These are phyloP conservation scores for Fusarium drepaniforme DNA, from an alignment of 2,329 filamentous ascomycete genomes.

Conservation along the genomic window DNA sequence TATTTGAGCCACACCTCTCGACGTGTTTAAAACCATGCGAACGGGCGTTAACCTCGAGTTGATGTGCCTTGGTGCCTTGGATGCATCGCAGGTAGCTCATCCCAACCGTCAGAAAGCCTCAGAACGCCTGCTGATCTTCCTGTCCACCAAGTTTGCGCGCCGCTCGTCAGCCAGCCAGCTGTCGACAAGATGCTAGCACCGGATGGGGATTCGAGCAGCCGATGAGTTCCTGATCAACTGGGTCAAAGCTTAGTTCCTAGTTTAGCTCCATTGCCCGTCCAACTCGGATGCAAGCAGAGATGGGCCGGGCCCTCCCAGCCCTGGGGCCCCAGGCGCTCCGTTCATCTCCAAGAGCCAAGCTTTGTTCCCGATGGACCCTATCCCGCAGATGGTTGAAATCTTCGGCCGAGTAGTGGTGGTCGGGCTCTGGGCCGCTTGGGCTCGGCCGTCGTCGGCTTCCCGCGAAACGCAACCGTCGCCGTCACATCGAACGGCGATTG, in stretches of 20 bases:
- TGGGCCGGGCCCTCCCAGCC: constrained; percentile 7
- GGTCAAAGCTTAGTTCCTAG: constrained; percentile 30
- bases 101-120: constrained; percentile 19
- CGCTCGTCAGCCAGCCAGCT: constrained; percentile 2
- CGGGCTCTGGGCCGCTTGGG: constrained; percentile 20
- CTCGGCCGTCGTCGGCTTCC: constrained; percentile 33
- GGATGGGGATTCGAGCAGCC: constrained; percentile 7
- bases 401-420: constrained; percentile 34
- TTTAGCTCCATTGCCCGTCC: constrained; percentile 15
- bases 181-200: constrained; percentile 16
- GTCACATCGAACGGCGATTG: neutral
- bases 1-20: constrained; percentile 21
- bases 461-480: constrained; percentile 14
- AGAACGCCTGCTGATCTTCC: constrained; percentile 24
- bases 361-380: constrained; percentile 16
- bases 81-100: constrained; percentile 9
- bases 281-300: constrained; percentile 6
- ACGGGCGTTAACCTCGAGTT: constrained; percentile 11
- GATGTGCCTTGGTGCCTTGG: constrained; percentile 11
- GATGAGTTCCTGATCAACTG: constrained; percentile 25
- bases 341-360: constrained; percentile 15
- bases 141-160: constrained; percentile 2
- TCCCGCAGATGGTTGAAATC: constrained; percentile 11
- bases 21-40: constrained; percentile 17
- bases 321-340: constrained; percentile 12